A percentile compares a stretch with the other conserved stretches of the same genome.
Evolutionary conservation across 495 filamentous ascomycete genomes (phyloP).

Genomic region (Tuber calosporum): DNA sequence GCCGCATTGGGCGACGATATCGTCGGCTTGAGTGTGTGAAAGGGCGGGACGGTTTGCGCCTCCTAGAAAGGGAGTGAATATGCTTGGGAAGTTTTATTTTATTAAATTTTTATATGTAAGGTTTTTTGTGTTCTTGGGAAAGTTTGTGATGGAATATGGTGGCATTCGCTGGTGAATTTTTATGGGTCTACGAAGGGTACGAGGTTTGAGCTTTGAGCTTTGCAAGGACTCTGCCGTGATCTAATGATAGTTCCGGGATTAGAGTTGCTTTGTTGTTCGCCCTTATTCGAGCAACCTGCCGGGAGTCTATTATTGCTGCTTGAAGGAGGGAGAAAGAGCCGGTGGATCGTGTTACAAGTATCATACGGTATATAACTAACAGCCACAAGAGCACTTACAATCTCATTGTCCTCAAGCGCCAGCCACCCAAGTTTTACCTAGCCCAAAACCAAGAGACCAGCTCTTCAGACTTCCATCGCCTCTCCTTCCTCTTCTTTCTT

Average conservation of each 20-base stretch:
- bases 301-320: no score
- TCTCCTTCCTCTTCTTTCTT: conserved; percentile 31
- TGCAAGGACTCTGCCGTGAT: neutral
- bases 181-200: neutral
- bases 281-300: neutral
- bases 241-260: neutral
- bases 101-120: neutral
- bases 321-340: neutral
- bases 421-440: conserved; percentile 29
- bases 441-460: conserved; percentile 27
- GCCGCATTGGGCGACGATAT: neutral
- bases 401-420: conserved; percentile 9
- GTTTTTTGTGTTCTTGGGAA: neutral
- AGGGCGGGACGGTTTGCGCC: neutral
- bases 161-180: neutral
- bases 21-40: neutral
- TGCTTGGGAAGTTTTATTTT: neutral
- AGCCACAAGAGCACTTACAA: neutral
- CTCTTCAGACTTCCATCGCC: conserved; percentile 23
- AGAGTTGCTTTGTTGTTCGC: neutral
- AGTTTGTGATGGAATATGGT: neutral
- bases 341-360: neutral
- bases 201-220: neutral
- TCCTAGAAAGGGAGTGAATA: no score
- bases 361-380: no score